Base-by-base conservation (phyloP, 345 rosid species). In the Salix suchowensis region DNA sequence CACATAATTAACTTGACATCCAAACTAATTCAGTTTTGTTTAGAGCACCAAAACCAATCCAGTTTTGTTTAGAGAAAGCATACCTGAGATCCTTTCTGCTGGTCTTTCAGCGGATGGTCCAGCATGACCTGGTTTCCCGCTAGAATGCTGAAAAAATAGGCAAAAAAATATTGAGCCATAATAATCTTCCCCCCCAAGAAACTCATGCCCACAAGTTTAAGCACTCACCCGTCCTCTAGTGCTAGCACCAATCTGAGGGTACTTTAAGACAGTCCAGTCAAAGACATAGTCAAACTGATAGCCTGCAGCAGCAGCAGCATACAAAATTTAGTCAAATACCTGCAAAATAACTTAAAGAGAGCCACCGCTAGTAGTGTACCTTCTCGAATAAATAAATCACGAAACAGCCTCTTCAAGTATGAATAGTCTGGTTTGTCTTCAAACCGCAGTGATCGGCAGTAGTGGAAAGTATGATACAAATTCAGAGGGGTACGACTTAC, bases 361-460 rank as follows among this genome's bases (percentile, higher is more conserved):
- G 32, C 40, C 10, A 36, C 14, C 11, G 64, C 37, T n/a, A 44
- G 37, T 28, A 70, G 32, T 42, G 32, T 80, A 96, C 99, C 91
- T 91, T 92, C 99, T 72, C 94, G 89, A 79, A 92, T 93, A 81
- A 96, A 96, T 73, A 96, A 89, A 72, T 96, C 99, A 26, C 97
- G 86, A 81, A 96, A 96, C 50, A 96, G 94, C 84, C 97, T 89
- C 87, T 89, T 90, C 88, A 96, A 87, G 81, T 93, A 96, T 58
- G 98, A 88, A 87, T 94, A 94, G 82, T 96, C 99, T 19, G 99
- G 98, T 85, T 92, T 92, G 84, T 94, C 97, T 79, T 96, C 99
- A 84, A 96, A 96, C 68, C 92, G 89, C 88, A 96, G 80, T 14
- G 99, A 88, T 39, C 99, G 98, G 65, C 98, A 93, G 75, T 92